Evolutionary conservation across 176 grass and related monocot species (phyloP).

Genomic region (Aechmea fasciata): DNA sequence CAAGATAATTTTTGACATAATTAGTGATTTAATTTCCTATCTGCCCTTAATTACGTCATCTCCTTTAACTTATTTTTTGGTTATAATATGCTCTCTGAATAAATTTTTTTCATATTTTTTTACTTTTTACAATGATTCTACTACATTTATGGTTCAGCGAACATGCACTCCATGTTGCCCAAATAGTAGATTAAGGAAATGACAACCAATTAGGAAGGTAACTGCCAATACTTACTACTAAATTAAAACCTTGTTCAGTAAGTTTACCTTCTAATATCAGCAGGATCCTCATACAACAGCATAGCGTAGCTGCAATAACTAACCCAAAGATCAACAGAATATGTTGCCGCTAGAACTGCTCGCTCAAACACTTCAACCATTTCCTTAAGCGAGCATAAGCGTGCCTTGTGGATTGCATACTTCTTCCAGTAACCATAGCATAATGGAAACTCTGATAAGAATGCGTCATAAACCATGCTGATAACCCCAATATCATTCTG

Average conservation of each 20-base stretch:
- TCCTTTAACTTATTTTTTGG: too few species aligned
- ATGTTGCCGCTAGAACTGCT: slow-evolving; percentile 46
- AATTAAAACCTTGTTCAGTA: neutral
- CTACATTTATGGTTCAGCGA: neutral
- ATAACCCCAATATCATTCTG: slow-evolving; percentile 64
- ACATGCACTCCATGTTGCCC: neutral
- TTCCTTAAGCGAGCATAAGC: slow-evolving; percentile 40
- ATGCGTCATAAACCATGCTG: slow-evolving; percentile 45
- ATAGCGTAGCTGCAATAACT: slow-evolving; percentile 74
- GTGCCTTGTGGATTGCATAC: slow-evolving; percentile 57
- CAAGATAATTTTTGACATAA: too few species aligned
- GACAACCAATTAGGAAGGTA: neutral
- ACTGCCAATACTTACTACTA: neutral
- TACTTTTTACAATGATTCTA: neutral
- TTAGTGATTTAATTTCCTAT: too few species aligned
- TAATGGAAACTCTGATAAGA: slow-evolving; percentile 76
- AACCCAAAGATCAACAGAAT: slow-evolving; percentile 68
- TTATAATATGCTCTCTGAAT: neutral
- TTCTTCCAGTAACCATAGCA: slow-evolving; percentile 82
- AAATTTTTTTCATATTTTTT: neutral
- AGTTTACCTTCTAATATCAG: slow-evolving; percentile 75
- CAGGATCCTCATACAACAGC: slow-evolving; percentile 51
- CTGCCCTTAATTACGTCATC: too few species aligned
- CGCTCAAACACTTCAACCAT: slow-evolving; percentile 58
- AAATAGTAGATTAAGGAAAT: slow-evolving; percentile 8